Conservation (phyloP, 768 basidiomycete species). For the Holtermannia corniformis region DNA sequence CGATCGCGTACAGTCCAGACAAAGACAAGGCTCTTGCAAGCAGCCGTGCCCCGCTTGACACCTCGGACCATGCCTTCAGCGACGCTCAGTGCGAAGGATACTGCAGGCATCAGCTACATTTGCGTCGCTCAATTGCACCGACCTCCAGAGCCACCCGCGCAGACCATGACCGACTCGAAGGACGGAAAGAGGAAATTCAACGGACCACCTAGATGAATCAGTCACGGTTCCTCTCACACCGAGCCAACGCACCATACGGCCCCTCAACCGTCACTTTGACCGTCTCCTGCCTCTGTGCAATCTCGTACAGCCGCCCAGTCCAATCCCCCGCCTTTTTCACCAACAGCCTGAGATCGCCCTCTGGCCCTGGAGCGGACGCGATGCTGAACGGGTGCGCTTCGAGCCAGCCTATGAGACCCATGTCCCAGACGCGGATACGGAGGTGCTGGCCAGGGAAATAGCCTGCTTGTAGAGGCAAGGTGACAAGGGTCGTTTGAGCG, state of each 20-base stretch:
- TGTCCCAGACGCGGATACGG: constrained; percentile 10
- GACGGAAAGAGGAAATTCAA: constrained; percentile 12
- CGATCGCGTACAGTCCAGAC: constrained; percentile 13
- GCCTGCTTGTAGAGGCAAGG: constrained; percentile 7
- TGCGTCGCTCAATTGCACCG: not conserved
- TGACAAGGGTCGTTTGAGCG: constrained; percentile 10
- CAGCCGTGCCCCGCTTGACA: constrained; percentile 3
- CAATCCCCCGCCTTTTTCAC: constrained; percentile 14
- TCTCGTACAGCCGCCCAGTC: constrained; percentile 9
- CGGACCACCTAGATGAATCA: constrained; percentile 4
- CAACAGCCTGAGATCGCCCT: constrained; percentile 2
- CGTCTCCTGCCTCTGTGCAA: not conserved
- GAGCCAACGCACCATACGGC: constrained; percentile 8
- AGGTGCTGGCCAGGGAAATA: constrained; percentile 16
- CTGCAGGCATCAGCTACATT: not conserved
- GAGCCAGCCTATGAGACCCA: constrained; percentile 6
- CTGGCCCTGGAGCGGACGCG: constrained; percentile 3
- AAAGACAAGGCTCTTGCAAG: constrained; percentile 4
- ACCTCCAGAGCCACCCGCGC: constrained; percentile 15
- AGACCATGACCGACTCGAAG: constrained; percentile 13
- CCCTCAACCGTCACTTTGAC: constrained; percentile 9
- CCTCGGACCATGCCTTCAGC: constrained; percentile 10
- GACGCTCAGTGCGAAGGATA: constrained; percentile 12
- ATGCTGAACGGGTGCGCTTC: constrained; percentile 17
- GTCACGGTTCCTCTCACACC: not conserved